A percentile compares a stretch with the other conserved stretches of the same genome.
phyloP scores from a whole-genome alignment of 257 asterid genomes.

The Handroanthus guayacan region DNA sequence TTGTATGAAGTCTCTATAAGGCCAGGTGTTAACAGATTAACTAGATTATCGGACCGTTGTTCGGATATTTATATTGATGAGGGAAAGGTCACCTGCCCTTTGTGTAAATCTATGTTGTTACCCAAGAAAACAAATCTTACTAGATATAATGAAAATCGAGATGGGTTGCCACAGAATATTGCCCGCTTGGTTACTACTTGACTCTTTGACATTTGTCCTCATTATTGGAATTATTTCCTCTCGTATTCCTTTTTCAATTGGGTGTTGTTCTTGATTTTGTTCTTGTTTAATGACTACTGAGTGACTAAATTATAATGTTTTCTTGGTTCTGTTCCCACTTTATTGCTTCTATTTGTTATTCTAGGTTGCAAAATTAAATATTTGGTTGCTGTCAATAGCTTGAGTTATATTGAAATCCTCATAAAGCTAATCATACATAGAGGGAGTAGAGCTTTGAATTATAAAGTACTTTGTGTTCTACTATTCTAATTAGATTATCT shows the following conservation, averaged over 20 bases:
- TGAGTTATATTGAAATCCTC: background rate
- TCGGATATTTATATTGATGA: conserved; percentile 71
- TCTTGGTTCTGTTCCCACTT: background rate
- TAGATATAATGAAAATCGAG: conserved; percentile 33
- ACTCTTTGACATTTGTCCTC: background rate
- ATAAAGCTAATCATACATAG: background rate
- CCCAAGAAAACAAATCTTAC: conserved; percentile 49
- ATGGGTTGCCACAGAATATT: background rate
- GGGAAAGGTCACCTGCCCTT: conserved; percentile 67
- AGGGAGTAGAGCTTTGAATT: background rate
- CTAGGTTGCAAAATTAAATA: background rate
- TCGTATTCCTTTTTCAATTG: background rate
- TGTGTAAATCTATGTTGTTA: conserved; percentile 72
- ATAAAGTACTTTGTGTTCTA: background rate
- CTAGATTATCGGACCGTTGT: conserved; percentile 28
- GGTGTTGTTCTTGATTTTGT: background rate
- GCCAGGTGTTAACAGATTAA: too few relatives aligned
- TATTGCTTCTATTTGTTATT: background rate
- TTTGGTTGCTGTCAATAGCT: background rate
- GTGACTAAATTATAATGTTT: too few relatives aligned
- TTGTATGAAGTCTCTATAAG: too few relatives aligned
- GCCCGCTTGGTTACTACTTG: background rate
- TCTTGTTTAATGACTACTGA: too few relatives aligned
- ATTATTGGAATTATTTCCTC: background rate
- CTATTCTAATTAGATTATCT: background rate